Percentiles rank a stretch among this genome's conserved stretches.
phyloP scores from a whole-genome alignment of 2,329 filamentous ascomycete species.

The Chrysoporthe cubensis region DNA sequence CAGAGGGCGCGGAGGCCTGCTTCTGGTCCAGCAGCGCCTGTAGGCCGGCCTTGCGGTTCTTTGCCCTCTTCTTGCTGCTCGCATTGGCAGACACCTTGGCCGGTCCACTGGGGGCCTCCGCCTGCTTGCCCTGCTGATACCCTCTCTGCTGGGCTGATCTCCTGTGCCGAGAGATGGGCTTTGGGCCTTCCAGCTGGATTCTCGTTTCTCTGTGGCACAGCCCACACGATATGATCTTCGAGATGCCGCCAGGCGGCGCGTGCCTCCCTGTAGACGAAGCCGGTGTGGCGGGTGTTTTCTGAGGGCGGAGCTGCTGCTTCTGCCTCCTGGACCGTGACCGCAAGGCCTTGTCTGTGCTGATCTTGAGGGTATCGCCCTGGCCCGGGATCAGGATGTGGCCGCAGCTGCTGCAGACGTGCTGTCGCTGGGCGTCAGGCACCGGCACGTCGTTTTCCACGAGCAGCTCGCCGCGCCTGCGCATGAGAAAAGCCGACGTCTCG shows the following conservation, averaged over 20 bases:
- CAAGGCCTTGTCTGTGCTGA: constrained; percentile 50
- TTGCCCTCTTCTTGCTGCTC: constrained; percentile 68
- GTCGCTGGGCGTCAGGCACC: constrained; percentile 52
- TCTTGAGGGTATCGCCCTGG: constrained; percentile 45
- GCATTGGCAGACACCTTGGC: constrained; percentile 52
- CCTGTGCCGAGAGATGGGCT: constrained; percentile 34
- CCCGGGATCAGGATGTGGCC: constrained; percentile 64
- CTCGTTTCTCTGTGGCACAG: constrained; percentile 50
- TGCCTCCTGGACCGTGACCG: constrained; percentile 53
- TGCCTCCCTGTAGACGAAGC: constrained; percentile 7
- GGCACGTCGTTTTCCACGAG: constrained; percentile 51
- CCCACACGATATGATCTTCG: constrained; percentile 50
- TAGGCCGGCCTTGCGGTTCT: constrained; percentile 67
- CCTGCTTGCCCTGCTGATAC: background rate
- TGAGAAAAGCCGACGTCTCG: constrained; percentile 62
- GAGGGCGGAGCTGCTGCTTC: constrained; percentile 9
- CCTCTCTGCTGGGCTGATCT: constrained; percentile 29
- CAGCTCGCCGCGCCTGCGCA: constrained; percentile 56
- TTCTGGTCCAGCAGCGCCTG: constrained; percentile 65
- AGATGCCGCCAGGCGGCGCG: constrained; percentile 32
- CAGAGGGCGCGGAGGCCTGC: constrained; percentile 43
- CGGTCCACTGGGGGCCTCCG: constrained; percentile 29
- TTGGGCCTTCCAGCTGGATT: constrained; percentile 45
- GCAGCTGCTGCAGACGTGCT: constrained; percentile 62
- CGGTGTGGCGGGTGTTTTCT: background rate